Percentiles rank a stretch among this genome's conserved stretches.
Evolutionary conservation across 1,284 basidiomycete species (phyloP).

Genomic region (Neotropicomus parvogracilis): DNA sequence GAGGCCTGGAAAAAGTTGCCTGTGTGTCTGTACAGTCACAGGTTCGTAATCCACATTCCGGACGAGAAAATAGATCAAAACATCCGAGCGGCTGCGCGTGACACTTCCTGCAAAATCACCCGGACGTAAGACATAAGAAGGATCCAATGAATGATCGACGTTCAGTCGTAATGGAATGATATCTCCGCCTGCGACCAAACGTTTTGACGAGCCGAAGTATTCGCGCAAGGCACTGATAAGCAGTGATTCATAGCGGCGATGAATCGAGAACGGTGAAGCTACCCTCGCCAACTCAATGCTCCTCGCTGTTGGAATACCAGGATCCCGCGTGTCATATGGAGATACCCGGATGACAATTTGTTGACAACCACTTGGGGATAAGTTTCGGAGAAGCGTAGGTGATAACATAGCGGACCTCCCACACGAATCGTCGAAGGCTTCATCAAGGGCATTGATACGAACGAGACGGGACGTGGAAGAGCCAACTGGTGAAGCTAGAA

Average conservation of each 20-base stretch:
- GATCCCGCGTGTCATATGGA: constrained; percentile 42
- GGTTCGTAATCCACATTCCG: constrained; percentile 73
- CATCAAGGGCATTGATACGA: constrained; percentile 54
- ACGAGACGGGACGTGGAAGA: constrained; percentile 46
- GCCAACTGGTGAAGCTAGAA: constrained; percentile 26
- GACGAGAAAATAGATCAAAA: constrained; percentile 73
- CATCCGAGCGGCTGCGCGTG: constrained; percentile 25
- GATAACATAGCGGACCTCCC: constrained; percentile 39
- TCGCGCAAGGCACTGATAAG: constrained; percentile 67
- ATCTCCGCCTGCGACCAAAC: constrained; percentile 79
- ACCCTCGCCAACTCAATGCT: constrained; percentile 80
- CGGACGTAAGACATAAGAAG: constrained; percentile 9
- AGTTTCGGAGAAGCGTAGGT: constrained; percentile 21
- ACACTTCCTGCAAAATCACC: constrained; percentile 6
- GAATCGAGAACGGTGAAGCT: constrained; percentile 75
- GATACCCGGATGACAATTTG: constrained; percentile 39
- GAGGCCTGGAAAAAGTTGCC: constrained; percentile 50
- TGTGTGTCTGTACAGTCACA: constrained; percentile 31
- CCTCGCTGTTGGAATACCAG: constrained; percentile 62
- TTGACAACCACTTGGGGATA: constrained; percentile 19
- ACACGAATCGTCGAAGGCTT: constrained; percentile 35
- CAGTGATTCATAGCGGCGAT: constrained; percentile 68
- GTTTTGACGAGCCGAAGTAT: constrained; percentile 59
- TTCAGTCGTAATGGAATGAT: constrained; percentile 73
- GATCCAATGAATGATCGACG: constrained; percentile 41